Base-by-base conservation (phyloP, 805 yeast species). In the Priceomyces castillae region DNA sequence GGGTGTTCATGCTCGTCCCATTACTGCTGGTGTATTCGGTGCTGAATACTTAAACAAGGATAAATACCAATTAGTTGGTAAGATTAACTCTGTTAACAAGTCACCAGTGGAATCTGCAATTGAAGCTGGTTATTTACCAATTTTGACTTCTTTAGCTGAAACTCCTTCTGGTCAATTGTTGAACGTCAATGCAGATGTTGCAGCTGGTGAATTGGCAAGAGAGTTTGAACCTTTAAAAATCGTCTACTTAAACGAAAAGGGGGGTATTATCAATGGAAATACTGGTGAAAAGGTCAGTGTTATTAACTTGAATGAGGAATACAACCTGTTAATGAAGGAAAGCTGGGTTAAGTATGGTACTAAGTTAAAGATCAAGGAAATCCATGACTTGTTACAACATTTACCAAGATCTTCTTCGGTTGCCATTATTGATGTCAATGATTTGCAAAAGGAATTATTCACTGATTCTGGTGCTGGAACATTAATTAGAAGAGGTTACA, bases 381-480 rank as follows among this genome's bases (percentile, higher is more conserved):
- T 94, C 66, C 90, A 88, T 66, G 99, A 94, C 58, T 77, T 94
- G 61, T 79, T 94, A 61, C 92, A 87, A 70, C 90, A 85, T 62
- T 77, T 94, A 63, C 99, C 99, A 47, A 83, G 98, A 65, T 88
- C 97, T 3, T 90, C 97, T 0, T 90, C 97, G 3, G 99, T 94
- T 39, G 99, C 99, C 35, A 94, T 94, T 62, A 94, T 94, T 57
- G 87, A 92, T 53, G 97, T 94, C 36, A 80, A 87, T 57, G 97
- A 94, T 63, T 77, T 94, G 59, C 98, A 94, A 71, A 94, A 92
- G 65, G 99, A 94, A 68, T 79, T 94, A 59, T 94, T 94, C 71
- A 94, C 99, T 33, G 99, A 94, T 65, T 86, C 96, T 14, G 99
- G 99, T 67, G 99, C 99, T 23, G 99, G 99, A 61, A 94, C 99